Conservation (phyloP, 2,329 filamentous ascomycete genomes). For the Chaetomium sp. region DNA sequence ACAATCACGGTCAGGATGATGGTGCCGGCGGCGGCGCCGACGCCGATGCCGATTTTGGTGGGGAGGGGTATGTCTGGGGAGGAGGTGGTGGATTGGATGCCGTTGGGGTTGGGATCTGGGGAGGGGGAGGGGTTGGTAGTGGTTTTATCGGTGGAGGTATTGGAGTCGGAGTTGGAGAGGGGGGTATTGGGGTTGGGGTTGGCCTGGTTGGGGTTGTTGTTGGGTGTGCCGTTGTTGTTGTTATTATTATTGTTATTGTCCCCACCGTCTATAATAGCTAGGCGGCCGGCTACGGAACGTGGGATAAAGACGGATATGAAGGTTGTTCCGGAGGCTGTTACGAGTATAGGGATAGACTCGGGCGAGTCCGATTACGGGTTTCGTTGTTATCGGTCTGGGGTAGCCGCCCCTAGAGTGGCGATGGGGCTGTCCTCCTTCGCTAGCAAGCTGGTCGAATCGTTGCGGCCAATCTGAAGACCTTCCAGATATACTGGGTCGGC, state of each 20-base stretch:
- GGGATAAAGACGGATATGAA: slow-evolving; percentile 31
- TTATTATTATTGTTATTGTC: neutral
- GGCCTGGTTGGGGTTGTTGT: neutral
- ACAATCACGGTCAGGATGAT: slow-evolving; percentile 17
- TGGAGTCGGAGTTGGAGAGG: too few species aligned
- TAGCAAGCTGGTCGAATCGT: too few species aligned
- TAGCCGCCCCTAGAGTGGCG: too few species aligned
- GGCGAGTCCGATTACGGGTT: neutral
- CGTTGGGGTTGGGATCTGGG: neutral
- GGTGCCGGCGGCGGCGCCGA: slow-evolving; percentile 26
- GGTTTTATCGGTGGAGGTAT: neutral
- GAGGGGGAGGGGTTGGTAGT: neutral
- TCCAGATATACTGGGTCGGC: too few species aligned
- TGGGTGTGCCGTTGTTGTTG: too few species aligned
- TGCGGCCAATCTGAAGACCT: too few species aligned
- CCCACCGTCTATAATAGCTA: slow-evolving; percentile 19
- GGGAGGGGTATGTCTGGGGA: slow-evolving; percentile 18
- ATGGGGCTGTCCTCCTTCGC: too few species aligned
- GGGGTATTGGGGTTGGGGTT: neutral
- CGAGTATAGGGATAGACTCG: neutral
- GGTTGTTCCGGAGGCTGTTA: slow-evolving; percentile 22
- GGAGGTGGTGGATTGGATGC: neutral
- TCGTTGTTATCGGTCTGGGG: neutral
- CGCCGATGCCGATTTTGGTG: slow-evolving; percentile 33
- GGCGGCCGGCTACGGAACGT: slow-evolving; percentile 22